Base-by-base conservation (phyloP, 164 flowering plant species). In the Annona squamosa region DNA sequence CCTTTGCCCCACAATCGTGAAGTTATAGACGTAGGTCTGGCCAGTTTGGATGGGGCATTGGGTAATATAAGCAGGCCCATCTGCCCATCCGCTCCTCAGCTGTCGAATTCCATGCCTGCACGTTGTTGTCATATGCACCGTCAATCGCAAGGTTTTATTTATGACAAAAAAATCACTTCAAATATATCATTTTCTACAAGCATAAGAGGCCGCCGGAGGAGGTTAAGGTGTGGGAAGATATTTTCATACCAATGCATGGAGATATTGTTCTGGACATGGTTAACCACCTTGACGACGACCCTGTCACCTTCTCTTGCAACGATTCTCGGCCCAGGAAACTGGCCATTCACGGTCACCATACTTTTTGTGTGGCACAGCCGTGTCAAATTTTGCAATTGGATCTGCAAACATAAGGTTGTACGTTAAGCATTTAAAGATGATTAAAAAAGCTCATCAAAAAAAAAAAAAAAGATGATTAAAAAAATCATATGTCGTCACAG, bases 21-120 rank as follows among this genome's bases (percentile, higher is more conserved):
- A 87, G 82, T 90, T 88, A 82, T 89, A 87, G 0, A 81, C 79
- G 73, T 87, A 87, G 44, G 66, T 72, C 72, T 86, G 89, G 26
- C 91, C 91, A 0, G 83, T 83, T 18, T 87, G 92, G 57, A 88
- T 90, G 10, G 92, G 94, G 71, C 92, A 90, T 67, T 88, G 94
- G 5, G 93, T 86, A 0, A 89, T 63, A 46, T 87, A 89, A 3
- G 85, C 85, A 10, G 90, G 90, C 37, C 93, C 93, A 79, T 90
- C 91, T 4, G 86, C 83, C 90, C 90, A 87, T 43, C 91, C 91
- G 56, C 81, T 86, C 42, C 69, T 75, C 4, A 86, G 81, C 72
- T 90, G 94, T 65, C 91, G 63, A 17, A 90, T 57, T 26, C 94
- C 94, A 77, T 90, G 94, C 91, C 90, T 89, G 75, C 65, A 64